These are phyloP conservation scores for Neocallimastix lanati DNA, from an alignment of 192 early-diverging fungal genomes.

Conservation along the genomic window DNA sequence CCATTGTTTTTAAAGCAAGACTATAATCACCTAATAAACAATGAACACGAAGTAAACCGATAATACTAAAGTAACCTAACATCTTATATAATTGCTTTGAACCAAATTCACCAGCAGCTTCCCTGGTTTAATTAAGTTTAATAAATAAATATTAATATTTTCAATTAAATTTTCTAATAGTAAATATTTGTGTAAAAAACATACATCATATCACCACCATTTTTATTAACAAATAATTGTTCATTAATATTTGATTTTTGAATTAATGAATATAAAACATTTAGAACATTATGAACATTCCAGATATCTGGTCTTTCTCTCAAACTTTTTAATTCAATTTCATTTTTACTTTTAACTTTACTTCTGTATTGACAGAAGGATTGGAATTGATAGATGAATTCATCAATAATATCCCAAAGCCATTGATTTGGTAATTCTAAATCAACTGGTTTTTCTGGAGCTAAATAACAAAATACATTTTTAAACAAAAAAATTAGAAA, in stretches of 20 bases:
- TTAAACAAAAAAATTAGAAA: no score
- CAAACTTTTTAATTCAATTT: slow-evolving; percentile 62
- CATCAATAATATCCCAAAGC: slow-evolving; percentile 98
- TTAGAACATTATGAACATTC: slow-evolving; percentile 90
- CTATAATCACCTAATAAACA: slow-evolving; percentile 91
- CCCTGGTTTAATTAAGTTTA: no score
- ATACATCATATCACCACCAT: slow-evolving; percentile 69
- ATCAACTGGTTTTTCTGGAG: slow-evolving; percentile 59
- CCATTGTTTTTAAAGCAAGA: slow-evolving; percentile 86
- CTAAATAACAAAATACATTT: no score
- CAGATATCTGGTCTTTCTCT: slow-evolving; percentile 69
- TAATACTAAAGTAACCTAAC: slow-evolving; percentile 89
- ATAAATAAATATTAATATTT: no score
- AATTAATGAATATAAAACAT: slow-evolving; percentile 86
- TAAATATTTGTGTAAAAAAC: no score
- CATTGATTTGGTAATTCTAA: slow-evolving; percentile 95
- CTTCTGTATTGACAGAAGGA: slow-evolving; percentile 88
- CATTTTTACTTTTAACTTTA: slow-evolving; percentile 57
- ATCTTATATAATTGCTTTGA: slow-evolving; percentile 80
- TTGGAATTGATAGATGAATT: slow-evolving; percentile 99
- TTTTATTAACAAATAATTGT: slow-evolving; percentile 70
- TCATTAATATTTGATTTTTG: slow-evolving; percentile 89
- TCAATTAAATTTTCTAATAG: no score
- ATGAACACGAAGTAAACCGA: slow-evolving; percentile 84
- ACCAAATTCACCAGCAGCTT: slow-evolving; percentile 79